These are phyloP conservation scores for Areca catechu DNA, from an alignment of 176 grass and related monocot genomes.

Conservation along the genomic window DNA sequence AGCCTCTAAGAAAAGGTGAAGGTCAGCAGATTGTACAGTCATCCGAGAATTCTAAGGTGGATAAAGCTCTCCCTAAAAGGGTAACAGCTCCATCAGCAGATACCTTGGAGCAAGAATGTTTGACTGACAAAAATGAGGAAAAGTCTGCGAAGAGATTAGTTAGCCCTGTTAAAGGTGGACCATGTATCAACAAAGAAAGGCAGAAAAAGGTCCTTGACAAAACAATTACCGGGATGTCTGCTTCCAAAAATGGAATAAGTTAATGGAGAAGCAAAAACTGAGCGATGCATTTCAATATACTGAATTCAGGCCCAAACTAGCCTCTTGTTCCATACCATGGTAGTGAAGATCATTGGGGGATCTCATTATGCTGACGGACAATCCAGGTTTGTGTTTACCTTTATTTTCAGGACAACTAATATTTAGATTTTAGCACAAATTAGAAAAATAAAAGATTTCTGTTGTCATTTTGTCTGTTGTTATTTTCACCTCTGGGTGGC, in stretches of 20 bases:
- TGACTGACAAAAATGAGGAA: slow-evolving; percentile 13
- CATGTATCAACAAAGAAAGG: background rate
- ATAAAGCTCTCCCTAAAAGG: slow-evolving; percentile 18
- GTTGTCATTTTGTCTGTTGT: too few relatives aligned
- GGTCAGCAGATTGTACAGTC: slow-evolving; percentile 13
- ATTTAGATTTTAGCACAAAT: too few relatives aligned
- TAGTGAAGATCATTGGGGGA: too few relatives aligned
- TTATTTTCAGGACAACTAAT: too few relatives aligned
- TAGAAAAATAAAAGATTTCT: too few relatives aligned
- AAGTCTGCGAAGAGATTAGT: background rate
- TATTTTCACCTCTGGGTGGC: too few relatives aligned
- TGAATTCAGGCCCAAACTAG: too few relatives aligned
- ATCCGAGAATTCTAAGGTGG: slow-evolving; percentile 23
- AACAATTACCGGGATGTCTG: slow-evolving; percentile 2
- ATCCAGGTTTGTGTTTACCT: too few relatives aligned
- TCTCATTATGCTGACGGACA: too few relatives aligned
- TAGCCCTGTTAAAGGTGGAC: background rate
- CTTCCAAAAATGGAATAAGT: background rate
- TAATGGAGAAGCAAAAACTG: slow-evolving; percentile 2
- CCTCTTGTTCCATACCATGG: too few relatives aligned
- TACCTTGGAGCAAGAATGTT: slow-evolving; percentile 17
- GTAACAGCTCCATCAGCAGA: slow-evolving; percentile 16
- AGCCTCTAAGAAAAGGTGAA: slow-evolving; percentile 38
- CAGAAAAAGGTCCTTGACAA: slow-evolving; percentile 7
- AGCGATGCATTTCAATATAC: background rate